Evolutionary conservation across 2,329 filamentous ascomycete genomes (phyloP), one percentile per base, ranked within the genome.

Genomic region (Pezicula rhizophila): DNA sequence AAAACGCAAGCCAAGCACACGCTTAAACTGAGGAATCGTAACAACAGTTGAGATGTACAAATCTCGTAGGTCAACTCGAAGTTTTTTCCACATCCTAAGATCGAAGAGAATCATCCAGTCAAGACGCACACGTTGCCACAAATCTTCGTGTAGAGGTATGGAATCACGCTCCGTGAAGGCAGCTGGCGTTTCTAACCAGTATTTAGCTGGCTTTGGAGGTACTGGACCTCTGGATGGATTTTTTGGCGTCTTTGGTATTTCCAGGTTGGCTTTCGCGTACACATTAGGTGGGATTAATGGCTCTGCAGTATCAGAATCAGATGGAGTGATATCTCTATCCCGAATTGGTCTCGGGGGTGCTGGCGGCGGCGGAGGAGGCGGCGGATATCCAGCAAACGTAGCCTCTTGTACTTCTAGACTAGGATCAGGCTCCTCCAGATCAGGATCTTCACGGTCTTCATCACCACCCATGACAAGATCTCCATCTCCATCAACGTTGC

Each of bases 41-140:
- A 99, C 91, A 5, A 99, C 89, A 0, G 93, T 99, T 43, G 89
- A 93, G 59, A 99, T 96, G 68, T 96, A 97, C 1, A 99, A 79
- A 54, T 96, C 87, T 28, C 93, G 84, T 49, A 99, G 77, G 64
- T 95, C 88, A 44, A 92, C 90, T 49, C 93, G 83, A 28, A 95
- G 80, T 65, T 90, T 93, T 70, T 99, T 99, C 93, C 93, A 99
- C 77, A 99, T 82, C 38, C 93, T 78, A 45, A 99, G 71, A 65
- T 99, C 93, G 64, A 96, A 99, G 8, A 99, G 74, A 26, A 99
- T 89, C 63, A 99, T 78, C 80, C 89, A 96, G 67, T 99, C 93
- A 5, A 99, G 75, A 28, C 93, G 85, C 11, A 97, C 87, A 28
- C 91, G 84, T 63, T 92, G 83, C 71, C 89, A 90, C 5, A 99